A percentile compares a stretch with the other conserved stretches of the same genome.
phyloP scores from a whole-genome alignment of 2,329 filamentous ascomycete species.

The Fusarium pseudoanthophilum region DNA sequence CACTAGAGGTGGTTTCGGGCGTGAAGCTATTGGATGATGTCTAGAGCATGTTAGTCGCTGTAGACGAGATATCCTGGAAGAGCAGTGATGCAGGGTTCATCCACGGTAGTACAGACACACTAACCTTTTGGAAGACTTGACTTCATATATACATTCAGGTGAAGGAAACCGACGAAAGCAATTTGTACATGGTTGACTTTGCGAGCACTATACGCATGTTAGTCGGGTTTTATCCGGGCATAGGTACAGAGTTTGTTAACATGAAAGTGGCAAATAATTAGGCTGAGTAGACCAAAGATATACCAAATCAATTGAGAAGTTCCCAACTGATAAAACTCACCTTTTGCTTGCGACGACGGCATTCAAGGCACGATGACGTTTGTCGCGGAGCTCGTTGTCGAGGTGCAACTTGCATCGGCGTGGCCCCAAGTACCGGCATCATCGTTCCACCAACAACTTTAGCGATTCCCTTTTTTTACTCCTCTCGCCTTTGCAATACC shows the following conservation, averaged over 20 bases:
- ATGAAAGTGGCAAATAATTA: not conserved
- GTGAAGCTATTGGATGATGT: not conserved
- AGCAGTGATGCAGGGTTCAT: no score
- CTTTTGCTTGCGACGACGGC: conserved; percentile 63
- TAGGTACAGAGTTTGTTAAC: not conserved
- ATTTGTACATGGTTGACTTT: conserved; percentile 64
- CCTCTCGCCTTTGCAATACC: not conserved
- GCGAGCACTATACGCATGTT: conserved; percentile 58
- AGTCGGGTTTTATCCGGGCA: not conserved
- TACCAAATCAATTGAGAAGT: not conserved
- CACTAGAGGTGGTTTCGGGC: conserved; percentile 27
- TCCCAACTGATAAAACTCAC: conserved; percentile 44
- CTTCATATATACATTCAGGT: conserved; percentile 60
- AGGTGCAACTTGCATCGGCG: conserved; percentile 35
- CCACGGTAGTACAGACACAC: not conserved
- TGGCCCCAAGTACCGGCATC: conserved; percentile 30
- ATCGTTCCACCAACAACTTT: conserved; percentile 21
- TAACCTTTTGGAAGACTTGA: conserved; percentile 40
- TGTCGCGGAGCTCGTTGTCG: conserved; percentile 41
- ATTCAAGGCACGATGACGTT: conserved; percentile 61
- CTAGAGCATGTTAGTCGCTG: conserved; percentile 15
- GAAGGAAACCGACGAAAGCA: conserved; percentile 64
- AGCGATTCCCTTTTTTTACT: not conserved
- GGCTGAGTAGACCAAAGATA: not conserved
- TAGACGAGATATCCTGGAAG: not conserved